Base-by-base conservation (phyloP, 306 rosid genomes). In the Malus fusca region DNA sequence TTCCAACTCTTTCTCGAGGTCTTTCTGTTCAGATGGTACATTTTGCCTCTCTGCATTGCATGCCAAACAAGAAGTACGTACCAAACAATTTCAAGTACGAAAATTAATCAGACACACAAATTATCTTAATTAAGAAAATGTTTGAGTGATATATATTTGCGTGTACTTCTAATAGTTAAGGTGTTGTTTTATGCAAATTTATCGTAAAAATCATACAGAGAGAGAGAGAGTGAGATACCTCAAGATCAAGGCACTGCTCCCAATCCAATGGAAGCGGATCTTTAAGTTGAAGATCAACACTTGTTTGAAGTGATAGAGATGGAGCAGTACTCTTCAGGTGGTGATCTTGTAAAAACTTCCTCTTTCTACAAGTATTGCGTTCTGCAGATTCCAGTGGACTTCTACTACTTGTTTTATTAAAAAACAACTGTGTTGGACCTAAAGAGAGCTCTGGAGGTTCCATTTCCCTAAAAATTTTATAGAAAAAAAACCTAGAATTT, bases 191-290 rank as follows among this genome's bases (percentile, higher is more conserved):
- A 30, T 30, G 31, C 4, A 30, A 30, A 30, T 30, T 30, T 30
- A 30, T 30, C 31, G 4, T 30, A 30, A 30, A 19, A 52, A 73
- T 61, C 66, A 52, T 59, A 28, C 31, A 30, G 68, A 66, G 77
- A 25, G 67, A 66, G 80, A 71, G 48, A 65, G 44, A 68, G 58
- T 11, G 66, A 33, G 62, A 30, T 74, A 80, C 89, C 72, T 83
- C 75, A 46, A 86, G 85, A 75, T 86, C 89, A 78, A 83, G 89
- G 80, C 89, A 86, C 62, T 86, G 89, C 60, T 83, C 89, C 89
- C 89, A 86, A 79, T 83, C 83, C 69, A 83, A 67, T 35, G 89
- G 89, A 1, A 86, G 75, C 11, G 89, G 87, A 35, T 80, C 78
- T 67, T 75, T 83, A 8, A 77, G 82, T 8, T 85, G 89, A 78